Base-by-base conservation (phyloP, 768 basidiomycete species). In the Suillus lakei region DNA sequence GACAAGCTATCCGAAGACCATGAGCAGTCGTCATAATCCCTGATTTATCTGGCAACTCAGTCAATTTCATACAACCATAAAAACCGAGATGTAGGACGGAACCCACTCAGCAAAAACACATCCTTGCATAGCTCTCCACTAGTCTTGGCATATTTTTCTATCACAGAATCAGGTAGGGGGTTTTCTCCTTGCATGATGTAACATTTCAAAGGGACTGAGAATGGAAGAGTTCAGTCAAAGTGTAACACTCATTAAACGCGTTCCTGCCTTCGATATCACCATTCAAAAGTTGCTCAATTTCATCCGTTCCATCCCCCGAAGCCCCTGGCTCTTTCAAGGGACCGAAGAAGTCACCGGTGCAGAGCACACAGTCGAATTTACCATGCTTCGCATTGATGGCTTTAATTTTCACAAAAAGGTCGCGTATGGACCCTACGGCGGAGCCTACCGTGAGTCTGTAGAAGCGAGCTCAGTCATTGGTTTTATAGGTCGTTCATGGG, bases 141-240 rank as follows among this genome's bases (percentile, higher is more conserved):
- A 2, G 89, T 90, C 74, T 86, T 84, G 23, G 87, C 84, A 72
- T 93, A 91, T 74, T 88, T 91, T 67, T 90, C 88, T 64, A 93
- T 85, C 21, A 98, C 88, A 32, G 80, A 74, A 53, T 84, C 81
- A 5, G 96, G 95, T 16, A 98, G 76, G 2, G 91, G 87, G 68
- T 88, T 80, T 61, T 88, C 86, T 21, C 96, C 96, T 74, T 95
- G 90, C 86, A 95, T 96, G 64, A 98, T 88, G 79, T 97, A 98
- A 70, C 94, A 96, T 72, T 93, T 91, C 21, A 97, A 79, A 13
- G 96, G 93, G 34, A 89, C 94, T 97, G 69, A 64, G 63, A 62
- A n/a, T 54, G 21, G 38, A 69, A 65, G 44, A 68, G 61, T 67
- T 72, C 61, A 71, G 66, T 53, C 36, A 32, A 43, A 30, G 30